Evolutionary conservation across 2,329 filamentous ascomycete genomes (phyloP).

Genomic region (Keithomyces neogunnii): DNA sequence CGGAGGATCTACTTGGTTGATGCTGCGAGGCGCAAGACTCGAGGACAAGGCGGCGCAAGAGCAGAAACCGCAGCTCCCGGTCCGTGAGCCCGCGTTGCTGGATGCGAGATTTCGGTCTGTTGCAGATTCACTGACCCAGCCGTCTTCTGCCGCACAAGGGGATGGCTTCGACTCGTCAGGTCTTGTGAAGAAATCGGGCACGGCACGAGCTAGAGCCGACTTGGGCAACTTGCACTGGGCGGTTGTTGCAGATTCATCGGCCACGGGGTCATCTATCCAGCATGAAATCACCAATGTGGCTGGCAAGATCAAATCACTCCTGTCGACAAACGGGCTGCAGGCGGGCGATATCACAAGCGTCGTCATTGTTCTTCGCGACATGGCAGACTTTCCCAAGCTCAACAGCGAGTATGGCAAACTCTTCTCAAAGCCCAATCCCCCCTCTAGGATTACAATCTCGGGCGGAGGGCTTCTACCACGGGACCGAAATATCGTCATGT

Average conservation of each 20-base stretch:
- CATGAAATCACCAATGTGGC: conserved; percentile 41
- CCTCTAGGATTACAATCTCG: conserved; percentile 75
- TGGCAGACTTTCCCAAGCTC: conserved; percentile 68
- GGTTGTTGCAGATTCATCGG: conserved; percentile 21
- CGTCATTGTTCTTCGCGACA: conserved; percentile 64
- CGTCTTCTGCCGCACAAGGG: neutral
- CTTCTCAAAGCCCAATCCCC: conserved; percentile 73
- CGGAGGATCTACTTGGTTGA: conserved; percentile 70
- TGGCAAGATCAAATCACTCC: conserved; percentile 31
- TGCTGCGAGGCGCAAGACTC: conserved; percentile 49
- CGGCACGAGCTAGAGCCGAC: conserved; percentile 5
- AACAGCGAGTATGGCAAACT: conserved; percentile 69
- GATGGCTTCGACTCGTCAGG: neutral
- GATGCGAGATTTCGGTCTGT: conserved; percentile 50
- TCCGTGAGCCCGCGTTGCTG: conserved; percentile 56
- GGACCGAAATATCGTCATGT: conserved; percentile 52
- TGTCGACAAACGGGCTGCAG: conserved; percentile 23
- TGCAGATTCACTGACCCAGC: conserved; percentile 22
- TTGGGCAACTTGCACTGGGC: conserved; percentile 28
- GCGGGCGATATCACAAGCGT: conserved; percentile 41
- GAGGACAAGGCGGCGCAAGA: conserved; percentile 27
- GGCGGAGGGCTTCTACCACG: conserved; percentile 59
- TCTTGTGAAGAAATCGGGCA: neutral
- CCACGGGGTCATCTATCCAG: conserved; percentile 26
- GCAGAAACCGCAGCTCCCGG: conserved; percentile 11